Conservation (phyloP, 2,329 filamentous ascomycete species). For the Pseudocercospora ulei region DNA sequence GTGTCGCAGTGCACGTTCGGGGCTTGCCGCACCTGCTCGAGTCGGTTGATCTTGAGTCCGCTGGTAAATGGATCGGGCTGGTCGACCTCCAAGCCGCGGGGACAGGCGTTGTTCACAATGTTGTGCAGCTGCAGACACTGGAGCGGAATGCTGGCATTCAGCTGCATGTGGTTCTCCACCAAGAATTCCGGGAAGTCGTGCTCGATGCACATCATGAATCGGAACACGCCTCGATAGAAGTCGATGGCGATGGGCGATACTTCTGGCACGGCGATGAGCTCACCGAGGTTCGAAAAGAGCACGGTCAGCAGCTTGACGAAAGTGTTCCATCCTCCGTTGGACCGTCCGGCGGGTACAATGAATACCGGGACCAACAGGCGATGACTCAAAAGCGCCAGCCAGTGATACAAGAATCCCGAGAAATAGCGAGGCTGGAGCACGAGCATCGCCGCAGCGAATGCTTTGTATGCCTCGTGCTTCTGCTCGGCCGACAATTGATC, state of each 20-base stretch:
- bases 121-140: constrained; percentile 84
- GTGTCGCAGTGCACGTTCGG: constrained; percentile 58
- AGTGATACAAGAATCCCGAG: constrained; percentile 74
- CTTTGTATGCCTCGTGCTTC: constrained; percentile 56
- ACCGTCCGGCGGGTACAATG: constrained; percentile 43
- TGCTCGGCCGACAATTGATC: constrained; percentile 24
- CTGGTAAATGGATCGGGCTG: constrained; percentile 63
- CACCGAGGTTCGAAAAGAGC: constrained; percentile 55
- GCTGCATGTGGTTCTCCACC: constrained; percentile 70
- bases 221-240: constrained; percentile 72
- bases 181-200: constrained; percentile 94
- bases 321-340: constrained; percentile 56
- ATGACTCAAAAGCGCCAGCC: constrained; percentile 74
- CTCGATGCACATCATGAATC: constrained; percentile 73
- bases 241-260: constrained; percentile 64
- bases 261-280: constrained; percentile 65
- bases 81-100: constrained; percentile 54
- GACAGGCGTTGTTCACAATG: constrained; percentile 72
- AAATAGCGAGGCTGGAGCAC: constrained; percentile 66
- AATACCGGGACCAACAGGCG: constrained; percentile 73
- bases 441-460: constrained; percentile 60
- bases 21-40: constrained; percentile 62
- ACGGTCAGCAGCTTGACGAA: constrained; percentile 54
- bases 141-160: constrained; percentile 70
- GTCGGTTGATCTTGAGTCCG: constrained; percentile 64